Evolutionary conservation across 2,329 filamentous ascomycete genomes (phyloP).

Genomic region (Xylaria digitata): DNA sequence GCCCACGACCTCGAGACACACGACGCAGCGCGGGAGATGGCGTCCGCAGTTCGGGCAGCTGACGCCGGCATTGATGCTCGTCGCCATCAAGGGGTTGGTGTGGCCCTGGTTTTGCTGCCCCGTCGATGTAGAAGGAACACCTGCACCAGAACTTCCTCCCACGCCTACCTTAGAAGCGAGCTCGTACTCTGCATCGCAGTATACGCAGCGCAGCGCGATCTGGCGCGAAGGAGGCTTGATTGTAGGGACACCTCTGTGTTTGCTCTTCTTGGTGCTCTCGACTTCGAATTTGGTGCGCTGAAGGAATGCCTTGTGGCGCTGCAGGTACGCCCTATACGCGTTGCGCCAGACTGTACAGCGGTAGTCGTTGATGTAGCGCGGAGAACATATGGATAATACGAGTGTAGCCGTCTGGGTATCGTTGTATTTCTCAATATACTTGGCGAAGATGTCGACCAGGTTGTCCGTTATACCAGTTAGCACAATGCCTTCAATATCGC

Average conservation of each 20-base stretch:
- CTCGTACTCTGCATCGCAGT: slow-evolving; percentile 74
- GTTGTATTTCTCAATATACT: slow-evolving; percentile 78
- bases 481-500: slow-evolving; percentile 81
- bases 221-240: slow-evolving; percentile 74
- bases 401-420: slow-evolving; percentile 84
- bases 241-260: slow-evolving; percentile 70
- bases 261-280: slow-evolving; percentile 76
- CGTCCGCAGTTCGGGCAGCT: slow-evolving; percentile 75
- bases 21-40: slow-evolving; percentile 73
- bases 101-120: slow-evolving; percentile 35
- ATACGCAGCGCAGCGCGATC: slow-evolving; percentile 79
- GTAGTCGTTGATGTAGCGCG: slow-evolving; percentile 80
- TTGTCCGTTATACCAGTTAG: slow-evolving; percentile 80
- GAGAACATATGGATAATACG: slow-evolving; percentile 77
- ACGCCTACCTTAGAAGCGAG: slow-evolving; percentile 54
- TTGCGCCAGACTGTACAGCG: slow-evolving; percentile 80
- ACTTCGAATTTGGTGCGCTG: slow-evolving; percentile 82
- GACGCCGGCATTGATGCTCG: slow-evolving; percentile 69
- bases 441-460: slow-evolving; percentile 79
- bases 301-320: slow-evolving; percentile 78
- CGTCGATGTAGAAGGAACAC: slow-evolving; percentile 3
- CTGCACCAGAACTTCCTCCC: slow-evolving; percentile 26
- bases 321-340: slow-evolving; percentile 76
- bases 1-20: slow-evolving; percentile 75
- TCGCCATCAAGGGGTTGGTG: slow-evolving; percentile 68